These are phyloP conservation scores for Gamarada debralockiae DNA, from an alignment of 495 filamentous ascomycete genomes.

Conservation along the genomic window DNA sequence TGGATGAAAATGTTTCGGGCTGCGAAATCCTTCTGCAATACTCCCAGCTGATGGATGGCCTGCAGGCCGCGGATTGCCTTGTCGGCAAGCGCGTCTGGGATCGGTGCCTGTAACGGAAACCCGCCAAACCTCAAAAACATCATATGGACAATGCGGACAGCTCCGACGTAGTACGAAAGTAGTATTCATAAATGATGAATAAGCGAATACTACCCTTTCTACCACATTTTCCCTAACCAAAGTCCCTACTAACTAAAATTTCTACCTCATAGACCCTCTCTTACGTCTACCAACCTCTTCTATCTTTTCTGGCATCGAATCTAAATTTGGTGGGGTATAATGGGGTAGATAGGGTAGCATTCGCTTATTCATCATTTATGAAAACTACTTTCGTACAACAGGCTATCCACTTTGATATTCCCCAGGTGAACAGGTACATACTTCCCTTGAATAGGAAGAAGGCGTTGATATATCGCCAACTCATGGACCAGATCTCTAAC, in stretches of 20 bases:
- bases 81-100: neutral
- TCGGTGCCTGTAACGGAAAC: neutral
- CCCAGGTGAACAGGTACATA: slow-evolving; percentile 2
- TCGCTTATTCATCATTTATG: too few species aligned
- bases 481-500: neutral
- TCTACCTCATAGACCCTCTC: too few species aligned
- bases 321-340: too few species aligned
- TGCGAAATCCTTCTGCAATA: slow-evolving; percentile 12
- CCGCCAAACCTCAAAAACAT: neutral
- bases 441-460: slow-evolving; percentile 4
- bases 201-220: too few species aligned
- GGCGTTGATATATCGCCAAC: neutral
- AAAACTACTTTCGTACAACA: neutral
- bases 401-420: neutral
- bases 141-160: slow-evolving; percentile 3
- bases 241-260: too few species aligned
- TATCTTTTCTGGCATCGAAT: too few species aligned
- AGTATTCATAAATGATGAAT: too few species aligned
- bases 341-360: too few species aligned
- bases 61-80: slow-evolving; percentile 4
- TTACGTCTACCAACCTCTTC: too few species aligned
- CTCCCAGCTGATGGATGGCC: slow-evolving; percentile 11
- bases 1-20: slow-evolving; percentile 5
- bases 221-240: too few species aligned
- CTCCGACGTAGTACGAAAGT: neutral